These are phyloP conservation scores for Cercophora sp. DNA, from an alignment of 495 filamentous ascomycete species.

Conservation along the genomic window DNA sequence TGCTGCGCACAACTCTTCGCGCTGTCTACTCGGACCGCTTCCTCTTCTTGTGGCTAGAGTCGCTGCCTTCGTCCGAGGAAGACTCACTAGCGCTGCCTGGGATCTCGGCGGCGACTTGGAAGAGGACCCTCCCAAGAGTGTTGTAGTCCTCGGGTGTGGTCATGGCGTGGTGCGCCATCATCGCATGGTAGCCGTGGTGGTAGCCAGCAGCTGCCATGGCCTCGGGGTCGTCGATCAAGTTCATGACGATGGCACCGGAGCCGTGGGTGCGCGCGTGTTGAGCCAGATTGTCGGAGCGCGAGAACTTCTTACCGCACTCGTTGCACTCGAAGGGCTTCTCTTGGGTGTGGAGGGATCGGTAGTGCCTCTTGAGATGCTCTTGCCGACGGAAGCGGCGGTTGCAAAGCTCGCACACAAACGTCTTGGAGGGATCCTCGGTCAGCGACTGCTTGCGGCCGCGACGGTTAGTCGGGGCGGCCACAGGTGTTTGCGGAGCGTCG, in stretches of 20 bases:
- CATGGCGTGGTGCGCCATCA: conserved; percentile 25
- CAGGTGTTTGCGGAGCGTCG: conserved; percentile 32
- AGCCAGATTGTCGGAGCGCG: conserved; percentile 91
- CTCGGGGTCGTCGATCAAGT: conserved; percentile 73
- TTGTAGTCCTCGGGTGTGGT: conserved; percentile 56
- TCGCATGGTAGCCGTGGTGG: conserved; percentile 15
- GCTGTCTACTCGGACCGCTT: conserved; percentile 57
- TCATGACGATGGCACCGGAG: conserved; percentile 83
- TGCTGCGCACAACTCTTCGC: not conserved
- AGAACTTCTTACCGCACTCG: conserved; percentile 99
- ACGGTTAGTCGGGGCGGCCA: conserved; percentile 71
- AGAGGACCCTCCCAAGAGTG: conserved; percentile 66
- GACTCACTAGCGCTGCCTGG: conserved; percentile 56
- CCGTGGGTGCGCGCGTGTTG: conserved; percentile 96
- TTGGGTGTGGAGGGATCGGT: conserved; percentile 94
- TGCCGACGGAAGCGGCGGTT: conserved; percentile 96
- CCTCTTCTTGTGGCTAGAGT: conserved; percentile 65
- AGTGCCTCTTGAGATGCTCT: conserved; percentile 98
- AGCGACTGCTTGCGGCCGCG: conserved; percentile 97
- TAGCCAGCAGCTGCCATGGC: conserved; percentile 24
- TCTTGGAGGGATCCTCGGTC: conserved; percentile 97
- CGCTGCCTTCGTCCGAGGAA: conserved; percentile 51
- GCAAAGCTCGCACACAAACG: conserved; percentile 94
- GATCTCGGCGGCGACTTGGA: conserved; percentile 67
- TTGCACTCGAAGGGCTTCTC: conserved; percentile 98